These are phyloP conservation scores for Solanum pinnatisectum DNA, from an alignment of 257 asterid species.

Conservation along the genomic window DNA sequence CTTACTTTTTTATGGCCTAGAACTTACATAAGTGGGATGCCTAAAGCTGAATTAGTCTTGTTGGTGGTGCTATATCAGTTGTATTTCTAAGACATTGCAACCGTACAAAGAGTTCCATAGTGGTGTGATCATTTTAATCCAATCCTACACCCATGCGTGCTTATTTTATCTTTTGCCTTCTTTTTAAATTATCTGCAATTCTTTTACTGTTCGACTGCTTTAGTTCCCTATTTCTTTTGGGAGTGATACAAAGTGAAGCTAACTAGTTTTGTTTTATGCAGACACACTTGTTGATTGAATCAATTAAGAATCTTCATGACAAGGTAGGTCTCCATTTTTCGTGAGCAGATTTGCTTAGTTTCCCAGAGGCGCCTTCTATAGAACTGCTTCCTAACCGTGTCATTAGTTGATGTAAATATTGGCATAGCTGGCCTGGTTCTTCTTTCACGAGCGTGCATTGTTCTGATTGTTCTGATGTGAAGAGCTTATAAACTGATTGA, in stretches of 20 bases:
- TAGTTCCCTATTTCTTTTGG: neutral
- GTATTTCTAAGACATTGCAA: neutral
- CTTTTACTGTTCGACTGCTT: neutral
- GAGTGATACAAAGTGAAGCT: neutral
- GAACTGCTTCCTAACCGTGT: neutral
- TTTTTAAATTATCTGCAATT: neutral
- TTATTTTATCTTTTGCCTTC: neutral
- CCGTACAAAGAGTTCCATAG: neutral
- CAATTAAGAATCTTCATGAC: constrained; percentile 30
- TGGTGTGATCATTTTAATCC: neutral
- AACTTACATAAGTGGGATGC: neutral
- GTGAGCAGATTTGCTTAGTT: neutral
- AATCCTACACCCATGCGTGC: neutral
- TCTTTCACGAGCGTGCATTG: neutral
- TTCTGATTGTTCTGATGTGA: neutral
- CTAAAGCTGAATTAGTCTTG: neutral
- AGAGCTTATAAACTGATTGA: neutral
- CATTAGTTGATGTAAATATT: neutral
- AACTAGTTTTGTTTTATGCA: constrained; percentile 16
- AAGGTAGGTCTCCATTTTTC: constrained; percentile 24
- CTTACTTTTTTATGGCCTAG: neutral
- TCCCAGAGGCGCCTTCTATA: neutral
- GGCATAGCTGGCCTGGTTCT: neutral
- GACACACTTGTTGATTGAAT: constrained; percentile 32
- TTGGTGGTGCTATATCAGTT: neutral